Conservation (phyloP, 2,329 filamentous ascomycete genomes). For the Colletotrichum kahawae region DNA sequence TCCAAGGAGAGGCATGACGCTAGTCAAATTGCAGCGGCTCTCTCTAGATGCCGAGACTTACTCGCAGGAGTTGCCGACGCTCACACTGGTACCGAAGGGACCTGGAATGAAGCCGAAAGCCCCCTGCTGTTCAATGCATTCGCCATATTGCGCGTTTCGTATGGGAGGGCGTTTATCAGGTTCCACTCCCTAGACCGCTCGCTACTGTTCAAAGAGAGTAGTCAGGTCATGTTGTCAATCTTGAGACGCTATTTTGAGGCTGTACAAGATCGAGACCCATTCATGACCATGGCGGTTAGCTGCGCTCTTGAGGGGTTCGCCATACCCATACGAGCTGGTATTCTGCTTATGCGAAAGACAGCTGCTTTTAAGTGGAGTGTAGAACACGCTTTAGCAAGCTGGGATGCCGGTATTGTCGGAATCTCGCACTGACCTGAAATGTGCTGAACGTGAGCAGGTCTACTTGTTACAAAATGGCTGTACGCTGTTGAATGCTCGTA, state of each 20-base stretch:
- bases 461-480: not conserved
- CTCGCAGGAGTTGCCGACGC: not conserved
- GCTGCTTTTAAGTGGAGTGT: not conserved
- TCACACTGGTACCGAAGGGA: not conserved
- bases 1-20: not conserved
- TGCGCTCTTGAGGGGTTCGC: not conserved
- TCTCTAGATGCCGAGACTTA: not conserved
- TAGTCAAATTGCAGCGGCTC: not conserved
- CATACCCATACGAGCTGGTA: not conserved
- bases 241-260: not conserved
- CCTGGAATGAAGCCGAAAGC: not conserved
- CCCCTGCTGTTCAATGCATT: not conserved
- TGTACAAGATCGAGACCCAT: not conserved
- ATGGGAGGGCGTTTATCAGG: not conserved
- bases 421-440: not conserved
- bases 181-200: not conserved
- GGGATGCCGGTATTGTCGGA: not conserved
- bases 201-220: not conserved
- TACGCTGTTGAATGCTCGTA: not conserved
- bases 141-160: not conserved
- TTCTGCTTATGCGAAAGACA: not conserved
- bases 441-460: not conserved
- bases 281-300: not conserved
- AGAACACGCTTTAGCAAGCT: not conserved
- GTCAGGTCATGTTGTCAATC: not conserved